Conservation (phyloP, 1,139 yeast genomes). For the Diutina scorzettiae region DNA sequence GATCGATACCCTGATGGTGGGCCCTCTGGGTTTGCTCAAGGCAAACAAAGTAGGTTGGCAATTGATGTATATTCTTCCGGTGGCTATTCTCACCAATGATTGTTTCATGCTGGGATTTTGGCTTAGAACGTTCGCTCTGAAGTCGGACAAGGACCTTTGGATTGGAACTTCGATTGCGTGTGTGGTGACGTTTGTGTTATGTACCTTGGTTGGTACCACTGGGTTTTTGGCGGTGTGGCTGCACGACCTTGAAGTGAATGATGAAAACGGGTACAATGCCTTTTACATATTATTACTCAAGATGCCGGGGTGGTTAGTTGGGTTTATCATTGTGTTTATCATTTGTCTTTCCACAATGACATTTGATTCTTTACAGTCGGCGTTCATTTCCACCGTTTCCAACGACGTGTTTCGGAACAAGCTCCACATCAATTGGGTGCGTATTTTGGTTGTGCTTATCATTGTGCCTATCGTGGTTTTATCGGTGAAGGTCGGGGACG, state of each 20-base stretch:
- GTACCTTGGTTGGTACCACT: conserved; percentile 66
- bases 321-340: conserved; percentile 66
- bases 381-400: conserved; percentile 78
- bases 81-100: conserved; percentile 85
- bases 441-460: conserved; percentile 60
- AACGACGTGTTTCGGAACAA: conserved; percentile 83
- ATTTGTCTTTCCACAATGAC: conserved; percentile 76
- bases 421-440: conserved; percentile 50
- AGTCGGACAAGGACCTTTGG: conserved; percentile 59
- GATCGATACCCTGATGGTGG: conserved; percentile 52
- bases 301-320: conserved; percentile 84
- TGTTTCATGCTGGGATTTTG: conserved; percentile 88
- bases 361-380: conserved; percentile 81
- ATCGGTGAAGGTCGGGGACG: conserved; percentile 69
- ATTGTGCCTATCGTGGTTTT: conserved; percentile 81
- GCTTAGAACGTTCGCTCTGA: conserved; percentile 88
- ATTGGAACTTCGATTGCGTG: conserved; percentile 72
- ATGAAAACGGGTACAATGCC: conserved; percentile 47
- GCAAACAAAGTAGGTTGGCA: conserved; percentile 79
- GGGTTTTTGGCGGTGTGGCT: conserved; percentile 91
- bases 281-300: conserved; percentile 58
- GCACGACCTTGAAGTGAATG: conserved; percentile 53
- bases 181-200: conserved; percentile 46
- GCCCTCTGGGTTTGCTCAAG: conserved; percentile 52
- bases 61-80: conserved; percentile 66